Evolutionary conservation across 2,329 filamentous ascomycete genomes (phyloP).

Genomic region (Penicillium sp.): DNA sequence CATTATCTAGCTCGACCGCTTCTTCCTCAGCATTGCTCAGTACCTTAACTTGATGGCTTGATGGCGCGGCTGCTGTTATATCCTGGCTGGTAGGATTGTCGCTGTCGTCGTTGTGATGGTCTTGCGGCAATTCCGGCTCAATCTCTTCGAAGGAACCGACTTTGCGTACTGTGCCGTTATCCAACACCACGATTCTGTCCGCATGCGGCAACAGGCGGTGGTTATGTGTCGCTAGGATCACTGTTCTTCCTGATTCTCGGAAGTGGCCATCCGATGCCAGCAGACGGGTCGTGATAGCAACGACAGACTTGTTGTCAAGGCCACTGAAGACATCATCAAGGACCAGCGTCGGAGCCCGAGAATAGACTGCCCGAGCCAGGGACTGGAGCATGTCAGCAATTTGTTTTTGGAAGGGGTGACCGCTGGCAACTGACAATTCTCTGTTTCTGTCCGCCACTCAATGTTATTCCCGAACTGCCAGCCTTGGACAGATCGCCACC

Average conservation of each 20-base stretch:
- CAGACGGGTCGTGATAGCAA: constrained; percentile 42
- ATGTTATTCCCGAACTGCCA: constrained; percentile 46
- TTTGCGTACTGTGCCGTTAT: constrained; percentile 4
- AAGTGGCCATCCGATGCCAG: constrained; percentile 46
- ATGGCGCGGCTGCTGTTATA: background rate
- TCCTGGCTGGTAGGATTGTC: background rate
- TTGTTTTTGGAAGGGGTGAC: too few species aligned
- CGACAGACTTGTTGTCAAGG: constrained; percentile 46
- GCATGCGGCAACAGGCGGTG: constrained; percentile 7
- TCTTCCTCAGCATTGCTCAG: background rate
- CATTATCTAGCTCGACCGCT: background rate
- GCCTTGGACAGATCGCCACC: constrained; percentile 39
- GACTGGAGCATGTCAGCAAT: constrained; percentile 20
- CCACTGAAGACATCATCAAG: constrained; percentile 52
- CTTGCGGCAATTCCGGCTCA: constrained; percentile 1
- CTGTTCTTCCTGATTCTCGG: constrained; percentile 33
- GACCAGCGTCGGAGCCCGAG: constrained; percentile 45
- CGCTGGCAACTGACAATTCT: constrained; percentile 32
- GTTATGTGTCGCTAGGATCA: constrained; percentile 32
- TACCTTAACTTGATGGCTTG: background rate
- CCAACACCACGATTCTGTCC: constrained; percentile 8
- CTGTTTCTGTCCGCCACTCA: constrained; percentile 52
- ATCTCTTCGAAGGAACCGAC: constrained; percentile 5
- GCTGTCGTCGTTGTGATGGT: background rate
- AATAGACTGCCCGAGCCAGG: constrained; percentile 49